Percentiles rank a stretch among this genome's conserved stretches.
phyloP scores from a whole-genome alignment of 1,139 yeast species.

The Geotrichum cucujoidarum region DNA sequence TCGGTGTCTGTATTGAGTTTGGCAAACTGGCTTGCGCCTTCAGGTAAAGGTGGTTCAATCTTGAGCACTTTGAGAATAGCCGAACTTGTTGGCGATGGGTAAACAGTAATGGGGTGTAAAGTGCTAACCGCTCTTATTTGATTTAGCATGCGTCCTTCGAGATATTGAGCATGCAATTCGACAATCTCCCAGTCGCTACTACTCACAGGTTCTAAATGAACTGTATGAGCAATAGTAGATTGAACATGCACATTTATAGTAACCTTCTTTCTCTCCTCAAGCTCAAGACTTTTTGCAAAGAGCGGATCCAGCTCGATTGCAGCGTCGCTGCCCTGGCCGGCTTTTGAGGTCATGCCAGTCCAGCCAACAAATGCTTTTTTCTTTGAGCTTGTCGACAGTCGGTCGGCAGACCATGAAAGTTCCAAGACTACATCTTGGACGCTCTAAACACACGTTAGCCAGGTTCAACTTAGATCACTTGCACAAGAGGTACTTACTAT shows the following conservation, averaged over 20 bases:
- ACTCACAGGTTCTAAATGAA: conserved; percentile 72
- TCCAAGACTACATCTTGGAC: conserved; percentile 62
- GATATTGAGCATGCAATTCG: conserved; percentile 70
- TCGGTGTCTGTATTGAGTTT: conserved; percentile 69
- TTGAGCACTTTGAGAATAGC: conserved; percentile 62
- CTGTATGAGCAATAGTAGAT: conserved; percentile 50
- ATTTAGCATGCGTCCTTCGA: conserved; percentile 69
- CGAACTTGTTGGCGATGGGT: conserved; percentile 59
- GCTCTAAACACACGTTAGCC: conserved; percentile 8
- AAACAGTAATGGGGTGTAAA: conserved; percentile 61
- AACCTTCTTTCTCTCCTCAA: conserved; percentile 43
- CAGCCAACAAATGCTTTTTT: conserved; percentile 60
- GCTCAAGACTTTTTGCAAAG: conserved; percentile 43
- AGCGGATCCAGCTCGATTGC: conserved; percentile 52
- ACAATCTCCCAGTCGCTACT: conserved; percentile 88
- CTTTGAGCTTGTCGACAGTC: conserved; percentile 27
- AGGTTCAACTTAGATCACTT: neutral
- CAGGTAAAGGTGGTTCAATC: conserved; percentile 46
- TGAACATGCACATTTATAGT: conserved; percentile 40
- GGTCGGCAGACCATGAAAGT: conserved; percentile 37
- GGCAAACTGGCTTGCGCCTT: conserved; percentile 41
- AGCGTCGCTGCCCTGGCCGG: conserved; percentile 37
- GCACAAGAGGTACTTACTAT: conserved; percentile 37
- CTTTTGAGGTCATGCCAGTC: conserved; percentile 41
- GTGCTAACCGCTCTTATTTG: conserved; percentile 74